Percentiles rank a stretch among this genome's conserved stretches.
phyloP scores from a whole-genome alignment of 345 rosid genomes.

The Durio zibethinus region DNA sequence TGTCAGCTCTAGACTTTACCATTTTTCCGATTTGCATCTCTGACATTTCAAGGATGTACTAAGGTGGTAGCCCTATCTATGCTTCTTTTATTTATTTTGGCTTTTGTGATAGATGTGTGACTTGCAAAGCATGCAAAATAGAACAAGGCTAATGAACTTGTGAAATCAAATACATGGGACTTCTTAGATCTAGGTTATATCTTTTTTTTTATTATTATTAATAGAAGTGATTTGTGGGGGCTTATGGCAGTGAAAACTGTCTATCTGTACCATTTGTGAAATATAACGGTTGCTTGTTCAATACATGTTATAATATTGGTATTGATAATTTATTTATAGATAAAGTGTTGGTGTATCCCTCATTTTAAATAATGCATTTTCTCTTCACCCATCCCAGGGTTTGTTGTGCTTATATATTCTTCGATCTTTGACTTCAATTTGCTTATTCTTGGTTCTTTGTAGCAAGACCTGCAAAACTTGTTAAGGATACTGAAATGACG shows the following conservation, averaged over 20 bases:
- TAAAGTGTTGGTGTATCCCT: not conserved
- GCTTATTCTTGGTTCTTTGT: constrained; percentile 23
- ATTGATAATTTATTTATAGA: not conserved
- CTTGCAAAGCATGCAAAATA: not conserved
- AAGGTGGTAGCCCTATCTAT: not conserved
- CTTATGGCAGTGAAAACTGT: not conserved
- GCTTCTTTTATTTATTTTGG: not conserved
- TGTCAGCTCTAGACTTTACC: too few relatives aligned
- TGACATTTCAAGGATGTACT: not conserved
- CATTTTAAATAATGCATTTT: not conserved
- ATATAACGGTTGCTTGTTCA: not conserved
- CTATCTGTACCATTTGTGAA: not conserved
- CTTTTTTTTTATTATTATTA: not conserved
- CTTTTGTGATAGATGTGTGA: not conserved
- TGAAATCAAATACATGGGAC: constrained; percentile 1
- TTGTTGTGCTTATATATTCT: not conserved
- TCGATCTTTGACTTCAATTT: constrained; percentile 3
- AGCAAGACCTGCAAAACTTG: constrained; percentile 81
- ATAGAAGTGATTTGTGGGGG: not conserved
- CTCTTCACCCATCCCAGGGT: not conserved
- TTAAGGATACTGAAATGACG: constrained; percentile 63
- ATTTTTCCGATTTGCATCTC: too few relatives aligned
- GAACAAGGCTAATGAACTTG: not conserved
- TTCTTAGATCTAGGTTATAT: not conserved
- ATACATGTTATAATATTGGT: not conserved